Evolutionary conservation across 768 basidiomycete species (phyloP), one percentile per base, ranked within the genome.

Genomic region (Mycena vitilis): DNA sequence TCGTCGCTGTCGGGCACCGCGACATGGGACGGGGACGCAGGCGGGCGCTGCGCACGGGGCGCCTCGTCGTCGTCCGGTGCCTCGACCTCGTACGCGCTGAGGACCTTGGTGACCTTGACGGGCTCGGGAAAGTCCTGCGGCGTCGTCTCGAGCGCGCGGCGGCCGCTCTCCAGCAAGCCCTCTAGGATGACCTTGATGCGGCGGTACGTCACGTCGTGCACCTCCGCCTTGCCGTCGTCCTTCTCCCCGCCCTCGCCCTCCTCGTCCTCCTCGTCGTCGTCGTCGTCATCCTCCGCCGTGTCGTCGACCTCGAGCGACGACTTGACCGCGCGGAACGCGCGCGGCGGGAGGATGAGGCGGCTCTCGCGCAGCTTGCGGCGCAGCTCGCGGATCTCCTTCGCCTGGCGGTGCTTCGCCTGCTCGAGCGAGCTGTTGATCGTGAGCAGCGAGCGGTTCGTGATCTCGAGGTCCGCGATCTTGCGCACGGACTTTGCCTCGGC

Each of bases 401-500:
- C 88, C 74, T 96, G 95, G 36, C 86, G 86, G 71, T 91, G 87
- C 79, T 94, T 95, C 40, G 88, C 87, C 42, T 89, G 86, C 78
- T 97, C 95, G 23, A 97, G 84, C 20, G 91, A 87, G 2, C 91
- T 82, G 74, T 96, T 97, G 80, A 97, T 95, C 2, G 89, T 88
- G 53, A 96, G 84, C 20, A 97, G 85, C 1, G 95, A 97, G 40
- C 88, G 86, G 78, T 95, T 96, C 8, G 94, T 91, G 74, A 97
- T 97, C 79, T 96, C 94, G 13, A 97, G 84, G 80, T 97, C 95
- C 15, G 92, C 93, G 65, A 97, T 96, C 95, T 40, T 40, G 40
- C 40, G 40, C 40, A 40, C 40, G 40, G 40, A 40, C 40, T 40
- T 40, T 10, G 40, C 40, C 40, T 40, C 40, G 40, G 40, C 40